Conservation (phyloP, 106 monocot species). For the Iris macrosiphon region DNA sequence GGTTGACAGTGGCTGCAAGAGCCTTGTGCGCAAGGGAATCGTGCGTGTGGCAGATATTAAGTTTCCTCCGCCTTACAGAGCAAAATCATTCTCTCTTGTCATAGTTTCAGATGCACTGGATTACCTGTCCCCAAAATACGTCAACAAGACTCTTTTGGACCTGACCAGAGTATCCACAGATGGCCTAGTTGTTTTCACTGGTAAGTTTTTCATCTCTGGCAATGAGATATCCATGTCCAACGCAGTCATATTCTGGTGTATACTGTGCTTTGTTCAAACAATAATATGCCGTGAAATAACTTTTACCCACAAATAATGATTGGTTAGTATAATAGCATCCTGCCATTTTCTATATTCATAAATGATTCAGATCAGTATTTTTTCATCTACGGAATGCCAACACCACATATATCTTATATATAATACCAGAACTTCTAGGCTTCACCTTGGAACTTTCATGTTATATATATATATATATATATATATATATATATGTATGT, state of each 20-base stretch:
- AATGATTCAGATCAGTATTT: background rate
- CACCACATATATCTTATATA: too few species aligned
- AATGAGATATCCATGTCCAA: background rate
- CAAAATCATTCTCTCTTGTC: conserved; percentile 58
- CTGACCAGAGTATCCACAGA: conserved; percentile 53
- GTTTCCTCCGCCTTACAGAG: conserved; percentile 49
- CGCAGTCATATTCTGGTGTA: background rate
- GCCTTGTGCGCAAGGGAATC: conserved; percentile 75
- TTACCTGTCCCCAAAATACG: conserved; percentile 57
- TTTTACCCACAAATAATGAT: background rate
- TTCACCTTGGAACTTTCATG: too few species aligned
- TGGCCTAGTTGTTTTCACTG: conserved; percentile 59
- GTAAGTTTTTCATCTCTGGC: conserved; percentile 13
- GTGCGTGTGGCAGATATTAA: conserved; percentile 76
- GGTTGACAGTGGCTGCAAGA: conserved; percentile 65
- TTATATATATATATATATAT: too few species aligned
- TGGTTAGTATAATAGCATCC: background rate
- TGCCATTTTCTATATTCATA: background rate
- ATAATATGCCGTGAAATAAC: too few species aligned
- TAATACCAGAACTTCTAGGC: too few species aligned
- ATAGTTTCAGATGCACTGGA: conserved; percentile 64
- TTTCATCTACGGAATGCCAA: background rate
- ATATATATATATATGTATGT: too few species aligned
- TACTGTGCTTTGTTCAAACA: background rate
- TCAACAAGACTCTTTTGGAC: conserved; percentile 57